Base-by-base conservation (phyloP, 768 basidiomycete genomes). In the Boletus rubroflammeus region DNA sequence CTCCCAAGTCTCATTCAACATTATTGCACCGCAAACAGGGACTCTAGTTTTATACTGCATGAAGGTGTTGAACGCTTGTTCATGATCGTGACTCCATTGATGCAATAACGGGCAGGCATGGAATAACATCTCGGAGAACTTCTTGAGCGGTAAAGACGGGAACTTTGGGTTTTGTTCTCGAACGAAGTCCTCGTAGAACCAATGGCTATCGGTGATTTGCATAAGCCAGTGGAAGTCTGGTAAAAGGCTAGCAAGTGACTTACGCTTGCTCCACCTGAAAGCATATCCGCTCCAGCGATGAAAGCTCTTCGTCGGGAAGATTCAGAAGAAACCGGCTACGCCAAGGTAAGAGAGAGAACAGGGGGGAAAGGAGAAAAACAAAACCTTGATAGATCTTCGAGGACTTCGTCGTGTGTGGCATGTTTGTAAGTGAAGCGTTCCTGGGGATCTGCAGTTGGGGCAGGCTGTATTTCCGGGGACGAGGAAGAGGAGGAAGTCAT, bases 261-360 rank as follows among this genome's bases (percentile, higher is more conserved):
- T 69, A 98, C 93, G 96, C 97, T 80, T 98, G 95, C 72, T 99
- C 97, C 56, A 98, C 92, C 74, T 98, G 96, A 75, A 98, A 99
- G 75, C 93, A 98, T 63, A 98, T 85, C 55, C 97, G 84, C 67
- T 97, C 95, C 51, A 96, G 78, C 15, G 90, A 93, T 46, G 83
- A 82, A 52, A 96, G 82, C 74, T 99, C 97, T 67, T 90, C 88
- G 59, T 90, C 86, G 21, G 97, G 96, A 56, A 99, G 83, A 72
- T 98, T 98, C 61, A 98, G 80, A 62, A 99, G 91, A 70, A 98
- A 98, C 47, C 97, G 92, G 70, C 93, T 96, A 59, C 28, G 51
- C 58, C 19, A 50, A 49, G 36, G 54, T 64, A 55, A 64, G 55
- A 23, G 38, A 51, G 50, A 60, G 34, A 19, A 39, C 32, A n/a